Evolutionary conservation across 768 basidiomycete genomes (phyloP).

Genomic region (Amanita inopinata): DNA sequence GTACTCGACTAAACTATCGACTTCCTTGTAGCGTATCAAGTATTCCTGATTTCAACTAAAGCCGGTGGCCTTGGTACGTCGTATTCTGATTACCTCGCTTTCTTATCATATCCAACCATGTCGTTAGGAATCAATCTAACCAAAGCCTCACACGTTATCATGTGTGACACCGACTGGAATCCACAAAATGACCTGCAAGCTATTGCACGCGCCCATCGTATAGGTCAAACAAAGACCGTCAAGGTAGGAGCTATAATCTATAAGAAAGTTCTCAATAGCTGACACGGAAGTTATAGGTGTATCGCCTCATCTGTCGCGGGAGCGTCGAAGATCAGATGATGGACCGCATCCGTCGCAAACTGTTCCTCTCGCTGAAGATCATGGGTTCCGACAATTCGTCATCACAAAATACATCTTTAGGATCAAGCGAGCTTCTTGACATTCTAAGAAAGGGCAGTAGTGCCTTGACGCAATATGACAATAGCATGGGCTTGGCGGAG

Average conservation of each 20-base stretch:
- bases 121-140: constrained; percentile 69
- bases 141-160: constrained; percentile 70
- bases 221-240: constrained; percentile 66
- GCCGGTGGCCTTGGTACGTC: constrained; percentile 58
- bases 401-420: constrained; percentile 21
- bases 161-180: constrained; percentile 68
- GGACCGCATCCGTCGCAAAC: constrained; percentile 59
- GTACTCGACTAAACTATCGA: background rate
- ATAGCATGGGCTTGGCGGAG: constrained; percentile 27
- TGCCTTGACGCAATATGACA: constrained; percentile 32
- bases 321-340: constrained; percentile 75
- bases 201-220: constrained; percentile 77
- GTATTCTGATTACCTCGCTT: background rate
- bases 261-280: background rate
- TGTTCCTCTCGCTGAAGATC: constrained; percentile 56
- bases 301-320: constrained; percentile 57
- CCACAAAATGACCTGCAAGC: constrained; percentile 79
- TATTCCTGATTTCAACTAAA: constrained; percentile 61
- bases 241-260: constrained; percentile 28
- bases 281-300: constrained; percentile 34
- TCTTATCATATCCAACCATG: background rate
- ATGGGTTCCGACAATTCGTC: constrained; percentile 33
- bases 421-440: constrained; percentile 37
- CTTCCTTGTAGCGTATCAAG: constrained; percentile 41
- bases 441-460: constrained; percentile 52